A percentile compares a stretch with the other conserved stretches of the same genome.
phyloP scores from a whole-genome alignment of 1,284 basidiomycete genomes.

The Calocybe gambosa region DNA sequence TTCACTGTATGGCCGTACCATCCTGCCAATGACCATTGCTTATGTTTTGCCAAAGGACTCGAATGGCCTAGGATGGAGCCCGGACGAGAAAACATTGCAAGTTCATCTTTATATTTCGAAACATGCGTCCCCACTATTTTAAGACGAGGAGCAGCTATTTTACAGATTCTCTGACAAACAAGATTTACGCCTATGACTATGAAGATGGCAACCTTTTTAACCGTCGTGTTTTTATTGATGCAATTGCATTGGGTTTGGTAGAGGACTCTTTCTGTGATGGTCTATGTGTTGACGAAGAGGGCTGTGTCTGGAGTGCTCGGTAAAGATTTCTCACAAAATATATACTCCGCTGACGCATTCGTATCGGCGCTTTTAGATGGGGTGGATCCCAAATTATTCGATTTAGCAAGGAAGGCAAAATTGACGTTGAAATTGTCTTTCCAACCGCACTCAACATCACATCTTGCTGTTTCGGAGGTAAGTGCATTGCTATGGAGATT shows the following conservation, averaged over 20 bases:
- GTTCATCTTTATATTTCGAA: constrained; percentile 14
- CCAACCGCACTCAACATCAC: constrained; percentile 58
- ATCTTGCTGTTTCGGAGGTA: constrained; percentile 65
- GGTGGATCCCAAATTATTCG: constrained; percentile 55
- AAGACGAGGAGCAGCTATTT: constrained; percentile 46
- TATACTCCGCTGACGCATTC: constrained; percentile 3
- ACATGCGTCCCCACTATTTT: not conserved
- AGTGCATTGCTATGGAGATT: constrained; percentile 12
- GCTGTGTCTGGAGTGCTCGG: constrained; percentile 66
- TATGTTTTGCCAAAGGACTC: constrained; percentile 38
- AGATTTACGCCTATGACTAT: constrained; percentile 64
- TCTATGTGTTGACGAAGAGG: constrained; percentile 57
- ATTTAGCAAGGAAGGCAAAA: constrained; percentile 42
- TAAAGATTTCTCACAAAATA: constrained; percentile 22
- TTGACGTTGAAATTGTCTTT: constrained; percentile 52
- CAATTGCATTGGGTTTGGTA: constrained; percentile 44
- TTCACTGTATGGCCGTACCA: constrained; percentile 46
- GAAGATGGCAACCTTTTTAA: constrained; percentile 48
- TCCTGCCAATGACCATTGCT: constrained; percentile 8
- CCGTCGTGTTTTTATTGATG: constrained; percentile 51
- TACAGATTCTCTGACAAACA: constrained; percentile 57
- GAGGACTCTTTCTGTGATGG: constrained; percentile 54
- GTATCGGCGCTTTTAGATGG: constrained; percentile 38
- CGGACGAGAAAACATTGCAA: constrained; percentile 54
- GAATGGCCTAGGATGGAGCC: constrained; percentile 61